Evolutionary conservation across 1,284 basidiomycete genomes (phyloP), one percentile per base, ranked within the genome.

Genomic region (Amylostereum areolatum): DNA sequence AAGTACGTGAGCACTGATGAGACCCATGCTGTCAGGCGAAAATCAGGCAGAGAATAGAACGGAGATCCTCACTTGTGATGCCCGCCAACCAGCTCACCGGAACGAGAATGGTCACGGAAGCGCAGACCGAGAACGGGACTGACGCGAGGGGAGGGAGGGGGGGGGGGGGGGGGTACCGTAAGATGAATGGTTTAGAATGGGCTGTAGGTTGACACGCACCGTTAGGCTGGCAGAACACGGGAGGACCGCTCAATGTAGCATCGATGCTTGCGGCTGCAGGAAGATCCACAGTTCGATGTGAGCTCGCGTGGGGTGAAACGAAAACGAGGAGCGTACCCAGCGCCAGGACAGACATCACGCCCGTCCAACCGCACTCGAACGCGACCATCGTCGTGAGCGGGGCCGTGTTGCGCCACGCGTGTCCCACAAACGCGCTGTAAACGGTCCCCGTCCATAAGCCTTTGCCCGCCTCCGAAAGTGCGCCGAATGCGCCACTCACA

Each of bases 281-380:
- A 31, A n/a, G n/a, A n/a, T n/a, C n/a, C 12, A 32, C 47, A n/a
- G 25, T 30, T 29, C n/a, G 45, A 28, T 33, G 45, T 48, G 24
- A 3, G 37, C 25, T 31, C 33, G 8, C 8, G 4, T 5, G 7
- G 33, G 35, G 34, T 28, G 24, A 35, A 10, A n/a, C 31, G 25
- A 25, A 4, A 18, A 10, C 3, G 10, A 35, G 30, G 9, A 28
- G 56, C 69, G 49, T 51, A 78, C 80, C 73, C 29, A 80, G 66
- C 49, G 81, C 74, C 43, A 80, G 59, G 4, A 72, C 51, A 46
- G 73, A 70, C 55, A 81, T 59, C 12, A 74, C 48, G 10, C 62
- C 69, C 3, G 77, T 71, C 80, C 81, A 85, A 11, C 52, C 56
- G 53, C 77, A 81, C 58, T 85, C 83, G 37, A 76, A 61, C 47